Conservation (phyloP, 2,329 filamentous ascomycete species). For the Fusarium brevicatenulatum region DNA sequence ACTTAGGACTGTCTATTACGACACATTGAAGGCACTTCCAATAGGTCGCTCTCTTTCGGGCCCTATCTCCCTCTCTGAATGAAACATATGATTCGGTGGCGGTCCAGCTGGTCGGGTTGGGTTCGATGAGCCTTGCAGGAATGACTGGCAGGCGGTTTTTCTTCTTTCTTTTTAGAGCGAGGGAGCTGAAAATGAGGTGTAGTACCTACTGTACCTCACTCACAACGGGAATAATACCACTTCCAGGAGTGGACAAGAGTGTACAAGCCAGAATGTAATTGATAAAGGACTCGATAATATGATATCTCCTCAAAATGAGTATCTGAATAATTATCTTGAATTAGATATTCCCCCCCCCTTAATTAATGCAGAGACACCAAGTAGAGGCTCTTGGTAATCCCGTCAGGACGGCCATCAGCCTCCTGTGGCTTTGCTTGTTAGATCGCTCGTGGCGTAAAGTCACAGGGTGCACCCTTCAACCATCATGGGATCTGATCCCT, state of each 20-base stretch:
- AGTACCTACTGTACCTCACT: neutral
- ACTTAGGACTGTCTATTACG: neutral
- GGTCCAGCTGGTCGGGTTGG: constrained; percentile 11
- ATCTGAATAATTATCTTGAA: neutral
- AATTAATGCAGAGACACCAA: neutral
- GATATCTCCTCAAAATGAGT: neutral
- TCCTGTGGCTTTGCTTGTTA: constrained; percentile 17
- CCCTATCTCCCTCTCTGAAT: neutral
- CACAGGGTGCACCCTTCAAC: constrained; percentile 3
- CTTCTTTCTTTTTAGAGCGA: neutral
- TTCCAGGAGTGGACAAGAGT: neutral
- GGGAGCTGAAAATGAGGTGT: neutral
- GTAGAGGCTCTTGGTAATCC: neutral
- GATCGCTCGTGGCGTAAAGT: constrained; percentile 15
- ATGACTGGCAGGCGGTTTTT: constrained; percentile 24
- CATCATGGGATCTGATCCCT: constrained; percentile 3
- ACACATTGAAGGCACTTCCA: neutral
- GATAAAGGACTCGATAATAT: neutral
- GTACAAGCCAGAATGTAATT: neutral
- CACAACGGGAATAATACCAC: neutral
- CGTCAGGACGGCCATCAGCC: constrained; percentile 1
- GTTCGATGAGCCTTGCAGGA: constrained; percentile 11
- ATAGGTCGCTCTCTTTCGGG: neutral
- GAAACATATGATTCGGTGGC: constrained; percentile 26
- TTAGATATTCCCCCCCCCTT: neutral